Evolutionary conservation across 2,329 filamentous ascomycete species (phyloP), one percentile per base, ranked within the genome.

Genomic region (Samsoniella hepiali): DNA sequence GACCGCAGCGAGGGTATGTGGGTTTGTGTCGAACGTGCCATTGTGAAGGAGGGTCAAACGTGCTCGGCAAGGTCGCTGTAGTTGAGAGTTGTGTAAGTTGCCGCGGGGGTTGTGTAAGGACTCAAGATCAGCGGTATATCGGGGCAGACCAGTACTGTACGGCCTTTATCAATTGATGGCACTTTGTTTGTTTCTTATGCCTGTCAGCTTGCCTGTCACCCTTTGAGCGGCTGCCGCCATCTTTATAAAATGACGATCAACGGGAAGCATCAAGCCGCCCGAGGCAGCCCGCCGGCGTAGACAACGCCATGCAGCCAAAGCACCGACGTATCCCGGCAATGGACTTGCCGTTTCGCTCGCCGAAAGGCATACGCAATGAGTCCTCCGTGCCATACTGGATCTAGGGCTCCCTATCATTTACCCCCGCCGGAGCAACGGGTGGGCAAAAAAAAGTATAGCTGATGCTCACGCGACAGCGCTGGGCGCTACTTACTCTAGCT

Each of bases 341-440:
- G 17, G 3, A 32, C 27, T 45, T 34, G 54, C 38, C 54, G 40
- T 29, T 45, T 22, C 27, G 11, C 36, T 55, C 13, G 34, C 51
- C 51, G 38, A 29, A 17, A 55, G 38, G 54, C 42, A 58, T 58
- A 47, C 55, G 55, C 42, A 58, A 58, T 47, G 17, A 53, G 15
- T 31, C 29, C 17, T 31, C 51, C 22, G 32, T 55, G 36, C 22
- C 36, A 38, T 55, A 11, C 8, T 34, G n/a, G 17, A 31, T 5
- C 36, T 5, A 17, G 15, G 15, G 29, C 22, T n/a, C n/a, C n/a
- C n/a, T n/a, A n/a, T n/a, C n/a, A n/a, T n/a, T n/a, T n/a, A n/a
- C n/a, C n/a, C n/a, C n/a, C n/a, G n/a, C n/a, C n/a, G n/a, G n/a
- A n/a, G n/a, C n/a, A n/a, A n/a, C n/a, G n/a, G n/a, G n/a, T n/a